Conservation (phyloP, 1,284 basidiomycete genomes). For the Heterobasidion occidentale region DNA sequence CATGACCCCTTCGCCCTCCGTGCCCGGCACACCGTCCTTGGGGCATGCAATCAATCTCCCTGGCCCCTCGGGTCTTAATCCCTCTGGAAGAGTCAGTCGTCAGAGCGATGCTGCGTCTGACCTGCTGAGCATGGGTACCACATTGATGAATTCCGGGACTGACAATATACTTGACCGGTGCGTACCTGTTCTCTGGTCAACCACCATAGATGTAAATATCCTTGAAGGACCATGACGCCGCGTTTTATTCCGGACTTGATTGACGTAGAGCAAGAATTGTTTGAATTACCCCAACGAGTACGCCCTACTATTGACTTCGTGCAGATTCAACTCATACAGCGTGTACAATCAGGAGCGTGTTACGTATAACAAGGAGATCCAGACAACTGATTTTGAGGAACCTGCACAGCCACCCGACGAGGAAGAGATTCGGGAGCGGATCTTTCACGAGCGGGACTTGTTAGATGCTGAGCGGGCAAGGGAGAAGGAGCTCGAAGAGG, state of each 20-base stretch:
- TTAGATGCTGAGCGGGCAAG: slow-evolving; percentile 63
- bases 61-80: slow-evolving; percentile 35
- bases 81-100: slow-evolving; percentile 56
- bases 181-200: slow-evolving; percentile 11
- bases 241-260: slow-evolving; percentile 68
- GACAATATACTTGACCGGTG: slow-evolving; percentile 65
- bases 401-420: slow-evolving; percentile 42
- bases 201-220: not conserved
- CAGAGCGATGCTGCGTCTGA: slow-evolving; percentile 58
- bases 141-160: slow-evolving; percentile 41
- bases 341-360: slow-evolving; percentile 61
- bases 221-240: slow-evolving; percentile 50
- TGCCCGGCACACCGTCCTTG: slow-evolving; percentile 64
- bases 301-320: slow-evolving; percentile 5
- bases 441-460: slow-evolving; percentile 40
- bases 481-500: slow-evolving; percentile 76
- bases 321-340: not conserved
- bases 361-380: slow-evolving; percentile 91
- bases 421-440: slow-evolving; percentile 59
- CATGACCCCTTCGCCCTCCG: slow-evolving; percentile 35
- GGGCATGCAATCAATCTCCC: slow-evolving; percentile 32
- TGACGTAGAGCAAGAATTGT: slow-evolving; percentile 82
- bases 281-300: slow-evolving; percentile 84
- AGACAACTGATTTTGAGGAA: slow-evolving; percentile 68
- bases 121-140: slow-evolving; percentile 35